A percentile compares a stretch with the other conserved stretches of the same genome.
phyloP scores from a whole-genome alignment of 768 basidiomycete species.

The Rubroboletus satanas region DNA sequence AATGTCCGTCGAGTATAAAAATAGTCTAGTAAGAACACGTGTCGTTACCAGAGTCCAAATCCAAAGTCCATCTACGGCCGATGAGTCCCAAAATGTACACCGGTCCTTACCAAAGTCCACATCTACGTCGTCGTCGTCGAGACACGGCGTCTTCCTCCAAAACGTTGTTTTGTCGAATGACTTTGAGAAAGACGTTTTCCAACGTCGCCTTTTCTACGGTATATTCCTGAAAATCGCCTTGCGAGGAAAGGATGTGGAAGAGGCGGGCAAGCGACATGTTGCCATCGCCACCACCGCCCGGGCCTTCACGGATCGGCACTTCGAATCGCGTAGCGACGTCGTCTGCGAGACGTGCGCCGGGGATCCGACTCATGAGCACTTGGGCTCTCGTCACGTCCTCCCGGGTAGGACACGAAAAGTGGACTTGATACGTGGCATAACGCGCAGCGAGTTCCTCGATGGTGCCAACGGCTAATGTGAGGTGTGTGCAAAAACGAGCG shows the following conservation, averaged over 20 bases:
- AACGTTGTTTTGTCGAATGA: constrained; percentile 60
- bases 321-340: constrained; percentile 76
- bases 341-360: constrained; percentile 62
- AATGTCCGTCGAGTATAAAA: neutral
- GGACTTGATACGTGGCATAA: constrained; percentile 73
- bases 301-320: constrained; percentile 46
- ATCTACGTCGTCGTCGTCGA: constrained; percentile 3
- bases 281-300: neutral
- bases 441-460: constrained; percentile 58
- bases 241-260: constrained; percentile 51
- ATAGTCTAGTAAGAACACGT: neutral
- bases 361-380: constrained; percentile 56
- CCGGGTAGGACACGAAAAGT: constrained; percentile 63
- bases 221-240: constrained; percentile 58
- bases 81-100: neutral
- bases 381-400: constrained; percentile 58
- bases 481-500: neutral
- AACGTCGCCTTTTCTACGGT: constrained; percentile 67
- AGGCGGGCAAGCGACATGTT: constrained; percentile 51
- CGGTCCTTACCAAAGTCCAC: constrained; percentile 3
- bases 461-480: constrained; percentile 53
- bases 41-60: neutral
- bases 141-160: constrained; percentile 40
- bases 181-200: constrained; percentile 71
- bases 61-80: neutral